Conservation (phyloP, 2,329 filamentous ascomycete genomes). For the Fusarium illudens region DNA sequence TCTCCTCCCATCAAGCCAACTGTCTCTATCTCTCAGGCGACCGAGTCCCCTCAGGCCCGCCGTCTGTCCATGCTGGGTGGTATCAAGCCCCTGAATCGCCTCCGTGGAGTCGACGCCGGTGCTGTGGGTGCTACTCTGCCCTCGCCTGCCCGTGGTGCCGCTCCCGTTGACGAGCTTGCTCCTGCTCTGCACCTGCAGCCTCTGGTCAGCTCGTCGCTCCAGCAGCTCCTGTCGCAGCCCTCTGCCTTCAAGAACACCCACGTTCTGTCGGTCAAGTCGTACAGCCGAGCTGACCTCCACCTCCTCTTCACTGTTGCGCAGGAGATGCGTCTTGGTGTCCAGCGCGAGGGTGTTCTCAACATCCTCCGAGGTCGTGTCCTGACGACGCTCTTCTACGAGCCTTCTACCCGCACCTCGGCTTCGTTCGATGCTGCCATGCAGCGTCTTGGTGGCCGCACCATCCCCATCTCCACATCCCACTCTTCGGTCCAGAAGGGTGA, state of each 20-base stretch:
- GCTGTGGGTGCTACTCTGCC: conserved; percentile 25
- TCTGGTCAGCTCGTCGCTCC: conserved; percentile 67
- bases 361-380: conserved; percentile 87
- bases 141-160: conserved; percentile 36
- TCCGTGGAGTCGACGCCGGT: conserved; percentile 42
- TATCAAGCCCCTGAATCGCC: conserved; percentile 43
- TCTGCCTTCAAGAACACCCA: conserved; percentile 91
- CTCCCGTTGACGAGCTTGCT: conserved; percentile 56
- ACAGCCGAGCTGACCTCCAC: conserved; percentile 87
- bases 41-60: conserved; percentile 49
- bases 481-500: conserved; percentile 96
- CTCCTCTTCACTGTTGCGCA: conserved; percentile 95
- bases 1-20: conserved; percentile 68
- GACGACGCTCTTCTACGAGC: conserved; percentile 96
- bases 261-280: conserved; percentile 91
- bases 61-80: conserved; percentile 45
- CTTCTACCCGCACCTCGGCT: conserved; percentile 91
- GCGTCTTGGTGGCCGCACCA: conserved; percentile 87
- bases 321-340: conserved; percentile 95
- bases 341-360: conserved; percentile 88
- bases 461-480: conserved; percentile 81
- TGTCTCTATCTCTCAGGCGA: conserved; percentile 48
- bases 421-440: conserved; percentile 99
- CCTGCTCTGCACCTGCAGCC: conserved; percentile 59
- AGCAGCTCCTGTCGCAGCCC: conserved; percentile 74